These are phyloP conservation scores for Chrysochromulina parva DNA, from an alignment of 78 protist genomes.

Conservation along the genomic window DNA sequence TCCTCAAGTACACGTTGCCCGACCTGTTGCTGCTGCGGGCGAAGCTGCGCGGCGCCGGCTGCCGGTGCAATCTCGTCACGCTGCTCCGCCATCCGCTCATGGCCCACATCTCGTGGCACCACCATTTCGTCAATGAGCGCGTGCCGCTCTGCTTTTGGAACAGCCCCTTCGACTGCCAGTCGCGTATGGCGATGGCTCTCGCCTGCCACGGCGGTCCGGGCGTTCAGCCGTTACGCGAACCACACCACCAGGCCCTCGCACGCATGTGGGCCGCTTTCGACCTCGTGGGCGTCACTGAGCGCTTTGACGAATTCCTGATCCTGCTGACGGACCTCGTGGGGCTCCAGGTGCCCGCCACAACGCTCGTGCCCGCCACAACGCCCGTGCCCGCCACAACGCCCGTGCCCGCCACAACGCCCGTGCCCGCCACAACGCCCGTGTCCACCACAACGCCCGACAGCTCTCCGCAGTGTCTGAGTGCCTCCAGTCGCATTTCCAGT, in stretches of 20 bases:
- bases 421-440: too few species aligned
- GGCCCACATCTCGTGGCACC: conserved; percentile 21
- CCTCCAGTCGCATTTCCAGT: too few species aligned
- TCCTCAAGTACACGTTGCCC: conserved; percentile 16
- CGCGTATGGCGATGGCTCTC: background rate
- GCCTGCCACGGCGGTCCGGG: background rate
- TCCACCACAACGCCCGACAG: too few species aligned
- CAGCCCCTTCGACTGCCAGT: background rate
- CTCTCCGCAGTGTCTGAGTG: too few species aligned
- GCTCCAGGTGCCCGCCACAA: background rate
- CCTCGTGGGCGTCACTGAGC: background rate
- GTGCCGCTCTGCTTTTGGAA: conserved; percentile 22
- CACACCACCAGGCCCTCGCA: background rate
- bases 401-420: too few species aligned
- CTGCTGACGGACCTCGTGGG: background rate
- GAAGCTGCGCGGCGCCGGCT: conserved; percentile 9
- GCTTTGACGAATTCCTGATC: background rate
- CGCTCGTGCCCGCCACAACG: too few species aligned
- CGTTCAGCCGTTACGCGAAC: background rate
- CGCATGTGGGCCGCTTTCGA: background rate
- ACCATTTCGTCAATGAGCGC: background rate
- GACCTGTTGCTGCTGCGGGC: background rate
- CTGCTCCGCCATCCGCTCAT: conserved; percentile 9
- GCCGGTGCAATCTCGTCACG: background rate
- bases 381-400: too few species aligned